phyloP scores from a whole-genome alignment of 2,329 filamentous ascomycete species.

The Fusarium sp. region DNA sequence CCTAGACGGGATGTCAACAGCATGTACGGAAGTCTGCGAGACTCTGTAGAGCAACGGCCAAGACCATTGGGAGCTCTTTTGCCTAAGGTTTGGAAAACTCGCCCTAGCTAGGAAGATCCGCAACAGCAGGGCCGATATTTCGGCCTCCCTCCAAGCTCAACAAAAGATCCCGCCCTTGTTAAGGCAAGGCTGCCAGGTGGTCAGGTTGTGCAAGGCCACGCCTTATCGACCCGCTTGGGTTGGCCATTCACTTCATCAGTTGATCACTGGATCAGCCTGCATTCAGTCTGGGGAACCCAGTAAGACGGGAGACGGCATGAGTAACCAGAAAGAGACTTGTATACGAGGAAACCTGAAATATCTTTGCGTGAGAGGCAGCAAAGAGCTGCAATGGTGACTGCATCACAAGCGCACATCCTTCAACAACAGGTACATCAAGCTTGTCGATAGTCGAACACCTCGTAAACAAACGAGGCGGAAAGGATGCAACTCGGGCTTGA shows the following conservation, averaged over 20 bases:
- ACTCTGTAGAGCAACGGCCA: slow-evolving; percentile 25
- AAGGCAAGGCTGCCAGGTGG: slow-evolving; percentile 34
- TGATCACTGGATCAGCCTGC: slow-evolving; percentile 36
- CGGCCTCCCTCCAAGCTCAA: slow-evolving; percentile 39
- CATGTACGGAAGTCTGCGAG: slow-evolving; percentile 45
- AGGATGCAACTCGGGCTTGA: slow-evolving; percentile 30
- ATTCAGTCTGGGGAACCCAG: slow-evolving; percentile 19
- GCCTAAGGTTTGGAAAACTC: slow-evolving; percentile 41
- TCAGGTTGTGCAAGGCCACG: slow-evolving; percentile 32
- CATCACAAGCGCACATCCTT: slow-evolving; percentile 14
- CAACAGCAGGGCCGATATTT: slow-evolving; percentile 43
- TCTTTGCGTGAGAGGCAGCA: slow-evolving; percentile 30
- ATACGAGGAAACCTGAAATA: slow-evolving; percentile 40
- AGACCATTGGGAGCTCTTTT: slow-evolving; percentile 31
- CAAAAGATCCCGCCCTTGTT: slow-evolving; percentile 40
- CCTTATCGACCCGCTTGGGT: slow-evolving; percentile 11
- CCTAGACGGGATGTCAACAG: slow-evolving; percentile 44
- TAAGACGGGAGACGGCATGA: slow-evolving; percentile 40
- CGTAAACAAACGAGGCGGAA: slow-evolving; percentile 29
- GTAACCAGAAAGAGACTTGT: slow-evolving; percentile 17
- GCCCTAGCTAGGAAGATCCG: slow-evolving; percentile 39
- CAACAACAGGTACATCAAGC: slow-evolving; percentile 24
- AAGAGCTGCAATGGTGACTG: slow-evolving; percentile 16
- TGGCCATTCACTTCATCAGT: slow-evolving; percentile 27
- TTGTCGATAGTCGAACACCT: slow-evolving; percentile 11